Conservation (phyloP, 2,329 filamentous ascomycete genomes). For the Allantophomopsis cytisporea region DNA sequence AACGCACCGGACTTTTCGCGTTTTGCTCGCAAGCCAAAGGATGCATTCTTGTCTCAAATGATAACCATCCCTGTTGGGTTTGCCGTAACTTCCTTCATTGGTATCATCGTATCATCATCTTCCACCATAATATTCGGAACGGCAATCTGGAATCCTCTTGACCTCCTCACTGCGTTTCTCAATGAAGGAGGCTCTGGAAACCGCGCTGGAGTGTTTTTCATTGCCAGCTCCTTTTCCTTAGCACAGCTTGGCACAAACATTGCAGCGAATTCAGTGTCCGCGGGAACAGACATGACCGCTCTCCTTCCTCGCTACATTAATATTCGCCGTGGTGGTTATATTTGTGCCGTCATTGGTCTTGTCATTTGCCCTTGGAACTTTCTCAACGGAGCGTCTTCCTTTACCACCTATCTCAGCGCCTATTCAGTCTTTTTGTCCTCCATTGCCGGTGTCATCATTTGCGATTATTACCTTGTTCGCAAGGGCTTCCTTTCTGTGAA, state of each 20-base stretch:
- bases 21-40: conserved; percentile 63
- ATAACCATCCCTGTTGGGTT: conserved; percentile 60
- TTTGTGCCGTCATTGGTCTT: conserved; percentile 67
- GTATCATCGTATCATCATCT: conserved; percentile 65
- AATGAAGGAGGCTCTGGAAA: conserved; percentile 54
- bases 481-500: conserved; percentile 68
- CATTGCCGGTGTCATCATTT: conserved; percentile 82
- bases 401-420: conserved; percentile 82
- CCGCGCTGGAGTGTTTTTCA: conserved; percentile 65
- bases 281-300: conserved; percentile 65
- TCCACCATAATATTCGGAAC: conserved; percentile 53
- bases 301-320: conserved; percentile 68
- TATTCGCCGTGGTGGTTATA: conserved; percentile 77
- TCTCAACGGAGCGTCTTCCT: conserved; percentile 61
- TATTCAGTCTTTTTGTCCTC: conserved; percentile 92
- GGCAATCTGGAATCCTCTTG: conserved; percentile 61
- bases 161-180: conserved; percentile 53
- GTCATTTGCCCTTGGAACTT: conserved; percentile 83
- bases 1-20: conserved; percentile 75
- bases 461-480: conserved; percentile 79
- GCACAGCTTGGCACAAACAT: conserved; percentile 82
- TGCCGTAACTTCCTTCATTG: conserved; percentile 71
- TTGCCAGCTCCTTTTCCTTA: conserved; percentile 56
- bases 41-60: conserved; percentile 72
- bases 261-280: conserved; percentile 73